Percentiles rank a stretch among this genome's conserved stretches.
Evolutionary conservation across 2,329 filamentous ascomycete species (phyloP).

Genomic region (Acrodontium crateriforme): DNA sequence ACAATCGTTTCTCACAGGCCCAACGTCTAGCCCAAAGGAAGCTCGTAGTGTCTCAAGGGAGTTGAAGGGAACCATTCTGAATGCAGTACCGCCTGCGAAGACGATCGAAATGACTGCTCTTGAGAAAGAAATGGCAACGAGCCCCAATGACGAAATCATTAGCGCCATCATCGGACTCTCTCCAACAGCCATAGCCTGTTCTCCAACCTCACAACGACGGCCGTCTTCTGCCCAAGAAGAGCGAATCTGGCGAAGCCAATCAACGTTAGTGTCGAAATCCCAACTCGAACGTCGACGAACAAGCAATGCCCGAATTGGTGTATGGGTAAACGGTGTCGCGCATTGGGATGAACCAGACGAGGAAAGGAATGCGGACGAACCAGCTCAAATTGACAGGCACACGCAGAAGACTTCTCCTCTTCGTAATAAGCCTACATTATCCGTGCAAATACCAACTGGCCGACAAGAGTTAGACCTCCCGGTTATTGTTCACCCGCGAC

Average conservation of each 20-base stretch:
- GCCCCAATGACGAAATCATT: slow-evolving; percentile 27
- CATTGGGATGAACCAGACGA: slow-evolving; percentile 31
- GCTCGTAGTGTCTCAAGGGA: not conserved
- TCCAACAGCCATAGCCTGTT: slow-evolving; percentile 7
- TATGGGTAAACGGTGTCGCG: slow-evolving; percentile 31
- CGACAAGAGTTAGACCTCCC: no score
- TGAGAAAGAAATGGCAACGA: slow-evolving; percentile 25
- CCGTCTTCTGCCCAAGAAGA: slow-evolving; percentile 10
- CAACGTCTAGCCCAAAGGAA: not conserved
- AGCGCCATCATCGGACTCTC: slow-evolving; percentile 19
- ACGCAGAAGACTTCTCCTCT: no score
- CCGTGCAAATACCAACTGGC: no score
- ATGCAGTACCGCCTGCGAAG: slow-evolving; percentile 18
- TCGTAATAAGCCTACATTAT: no score
- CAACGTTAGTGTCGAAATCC: no score
- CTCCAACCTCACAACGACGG: slow-evolving; percentile 9
- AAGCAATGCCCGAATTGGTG: slow-evolving; percentile 24
- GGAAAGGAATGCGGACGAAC: no score
- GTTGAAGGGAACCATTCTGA: slow-evolving; percentile 19
- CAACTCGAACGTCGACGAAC: slow-evolving; percentile 11
- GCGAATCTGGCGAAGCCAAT: slow-evolving; percentile 4
- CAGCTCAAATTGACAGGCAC: no score
- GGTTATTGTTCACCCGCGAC: slow-evolving; percentile 6
- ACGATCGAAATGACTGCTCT: slow-evolving; percentile 18
- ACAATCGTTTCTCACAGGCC: no score